Conservation (phyloP, 805 yeast species). For the Lipomyces mesembrius region DNA sequence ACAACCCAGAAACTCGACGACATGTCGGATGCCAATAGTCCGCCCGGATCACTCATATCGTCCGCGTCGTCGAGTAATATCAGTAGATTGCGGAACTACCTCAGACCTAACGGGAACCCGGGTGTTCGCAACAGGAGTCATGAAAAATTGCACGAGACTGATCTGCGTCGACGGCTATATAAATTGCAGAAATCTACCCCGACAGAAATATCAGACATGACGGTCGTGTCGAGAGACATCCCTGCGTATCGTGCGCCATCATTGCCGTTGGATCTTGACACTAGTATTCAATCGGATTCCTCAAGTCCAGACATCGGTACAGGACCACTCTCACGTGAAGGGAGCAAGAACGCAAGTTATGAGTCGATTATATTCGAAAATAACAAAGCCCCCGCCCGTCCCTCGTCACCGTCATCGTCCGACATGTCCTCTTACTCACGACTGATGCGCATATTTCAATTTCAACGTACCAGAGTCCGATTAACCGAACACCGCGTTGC, state of each 20-base stretch:
- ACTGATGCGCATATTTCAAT: conserved; percentile 7
- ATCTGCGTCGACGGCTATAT: conserved; percentile 5
- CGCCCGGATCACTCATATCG: background rate
- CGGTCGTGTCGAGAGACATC: background rate
- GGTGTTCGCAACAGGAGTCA: background rate
- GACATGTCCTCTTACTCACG: background rate
- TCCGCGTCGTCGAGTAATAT: conserved; percentile 8
- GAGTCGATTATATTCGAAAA: background rate
- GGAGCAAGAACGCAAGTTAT: background rate
- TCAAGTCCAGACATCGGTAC: background rate
- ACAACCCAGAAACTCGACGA: background rate
- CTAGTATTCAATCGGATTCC: background rate
- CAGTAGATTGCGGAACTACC: conserved; percentile 2
- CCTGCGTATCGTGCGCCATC: background rate
- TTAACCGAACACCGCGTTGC: background rate
- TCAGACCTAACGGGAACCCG: background rate
- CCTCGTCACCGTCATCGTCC: conserved; percentile 3
- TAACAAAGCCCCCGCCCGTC: background rate
- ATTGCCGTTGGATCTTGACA: background rate
- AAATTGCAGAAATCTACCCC: background rate
- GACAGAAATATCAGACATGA: background rate
- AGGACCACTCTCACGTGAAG: background rate
- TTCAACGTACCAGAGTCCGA: conserved; percentile 7
- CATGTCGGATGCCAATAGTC: background rate
- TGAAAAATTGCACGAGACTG: conserved; percentile 2